Evolutionary conservation across 2,329 filamentous ascomycete genomes (phyloP).

Genomic region (Geoglossum cookeanum): DNA sequence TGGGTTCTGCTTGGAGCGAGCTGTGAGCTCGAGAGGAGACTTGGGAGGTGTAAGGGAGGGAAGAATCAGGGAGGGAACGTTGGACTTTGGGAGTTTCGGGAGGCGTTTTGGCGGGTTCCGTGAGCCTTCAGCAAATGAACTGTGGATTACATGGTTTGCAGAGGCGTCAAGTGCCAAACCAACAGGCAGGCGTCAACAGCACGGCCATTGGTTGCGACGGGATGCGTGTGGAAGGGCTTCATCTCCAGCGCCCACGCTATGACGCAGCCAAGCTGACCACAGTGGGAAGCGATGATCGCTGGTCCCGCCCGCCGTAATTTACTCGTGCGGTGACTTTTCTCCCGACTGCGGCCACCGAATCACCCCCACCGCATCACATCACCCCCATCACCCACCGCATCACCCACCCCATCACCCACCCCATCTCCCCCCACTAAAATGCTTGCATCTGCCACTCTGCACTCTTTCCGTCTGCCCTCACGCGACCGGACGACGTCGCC

Average conservation of each 20-base stretch:
- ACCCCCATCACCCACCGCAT: not conserved
- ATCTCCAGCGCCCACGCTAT: not conserved
- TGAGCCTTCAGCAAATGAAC: not conserved
- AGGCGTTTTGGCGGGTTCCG: not conserved
- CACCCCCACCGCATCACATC: not conserved
- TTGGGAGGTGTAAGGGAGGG: not conserved
- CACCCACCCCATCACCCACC: not conserved
- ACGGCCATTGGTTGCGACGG: not conserved
- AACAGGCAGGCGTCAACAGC: not conserved
- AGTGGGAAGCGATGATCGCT: not conserved
- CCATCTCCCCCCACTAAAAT: no score
- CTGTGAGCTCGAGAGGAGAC: not conserved
- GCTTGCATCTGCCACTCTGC: no score
- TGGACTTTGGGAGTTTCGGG: not conserved
- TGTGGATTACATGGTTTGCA: not conserved
- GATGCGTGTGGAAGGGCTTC: not conserved
- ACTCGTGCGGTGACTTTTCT: constrained; percentile 1
- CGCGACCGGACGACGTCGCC: no score
- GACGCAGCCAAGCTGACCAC: not conserved
- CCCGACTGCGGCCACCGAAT: not conserved
- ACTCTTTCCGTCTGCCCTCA: no score
- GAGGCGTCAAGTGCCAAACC: not conserved
- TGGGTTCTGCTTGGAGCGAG: not conserved
- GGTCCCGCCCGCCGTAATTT: not conserved
- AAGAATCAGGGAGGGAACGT: not conserved